Evolutionary conservation across 1,284 basidiomycete genomes (phyloP).

Genomic region (Naganishia sp.): DNA sequence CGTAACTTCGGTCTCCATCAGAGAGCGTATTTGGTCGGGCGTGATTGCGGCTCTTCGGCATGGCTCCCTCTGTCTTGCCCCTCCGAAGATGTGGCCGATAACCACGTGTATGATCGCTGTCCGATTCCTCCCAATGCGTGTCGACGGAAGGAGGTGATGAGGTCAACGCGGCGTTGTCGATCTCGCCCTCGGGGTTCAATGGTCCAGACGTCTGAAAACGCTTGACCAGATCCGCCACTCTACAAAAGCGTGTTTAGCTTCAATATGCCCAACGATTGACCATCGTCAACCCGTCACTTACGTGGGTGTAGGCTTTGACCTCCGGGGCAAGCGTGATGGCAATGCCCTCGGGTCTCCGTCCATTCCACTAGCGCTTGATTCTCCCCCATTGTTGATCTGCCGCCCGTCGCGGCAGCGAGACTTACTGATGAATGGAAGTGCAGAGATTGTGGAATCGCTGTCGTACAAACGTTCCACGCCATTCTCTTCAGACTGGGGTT

Average conservation of each 20-base stretch:
- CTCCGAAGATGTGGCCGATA: conserved; percentile 44
- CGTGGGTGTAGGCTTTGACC: conserved; percentile 51
- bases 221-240: conserved; percentile 80
- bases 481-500: neutral
- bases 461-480: conserved; percentile 54
- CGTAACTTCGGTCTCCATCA: conserved; percentile 84
- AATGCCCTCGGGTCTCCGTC: conserved; percentile 49
- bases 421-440: conserved; percentile 50
- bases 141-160: neutral
- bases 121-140: conserved; percentile 41
- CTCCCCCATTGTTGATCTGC: conserved; percentile 16
- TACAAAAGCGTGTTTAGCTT: conserved; percentile 52
- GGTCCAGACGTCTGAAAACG: conserved; percentile 60
- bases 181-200: conserved; percentile 6
- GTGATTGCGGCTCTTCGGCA: conserved; percentile 38
- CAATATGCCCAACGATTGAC: neutral
- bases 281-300: conserved; percentile 29
- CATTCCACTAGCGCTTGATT: conserved; percentile 45
- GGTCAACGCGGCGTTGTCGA: neutral
- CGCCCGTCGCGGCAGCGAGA: conserved; percentile 9
- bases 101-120: conserved; percentile 48
- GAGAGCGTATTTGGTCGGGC: conserved; percentile 57
- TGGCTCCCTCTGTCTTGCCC: conserved; percentile 46
- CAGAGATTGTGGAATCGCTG: conserved; percentile 89
- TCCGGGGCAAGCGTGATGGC: conserved; percentile 70